phyloP scores from a whole-genome alignment of 2,329 filamentous ascomycete species.

The Ceratocystis papillata region DNA sequence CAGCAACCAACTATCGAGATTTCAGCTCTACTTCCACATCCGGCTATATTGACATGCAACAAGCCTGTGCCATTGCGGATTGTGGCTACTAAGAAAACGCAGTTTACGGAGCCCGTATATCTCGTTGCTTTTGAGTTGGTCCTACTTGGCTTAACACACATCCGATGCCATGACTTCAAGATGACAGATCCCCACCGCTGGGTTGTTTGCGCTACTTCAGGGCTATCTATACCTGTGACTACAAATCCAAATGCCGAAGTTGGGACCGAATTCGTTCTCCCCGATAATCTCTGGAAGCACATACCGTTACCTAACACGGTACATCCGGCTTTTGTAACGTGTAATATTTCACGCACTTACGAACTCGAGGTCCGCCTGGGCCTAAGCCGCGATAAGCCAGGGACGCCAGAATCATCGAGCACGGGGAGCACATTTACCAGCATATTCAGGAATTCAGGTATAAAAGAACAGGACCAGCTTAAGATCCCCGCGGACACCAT shows the following conservation, averaged over 20 bases:
- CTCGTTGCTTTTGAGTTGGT: conserved; percentile 72
- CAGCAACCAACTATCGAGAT: conserved; percentile 61
- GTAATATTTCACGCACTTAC: conserved; percentile 74
- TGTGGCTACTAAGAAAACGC: conserved; percentile 63
- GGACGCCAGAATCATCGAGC: not conserved
- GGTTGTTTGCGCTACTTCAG: conserved; percentile 61
- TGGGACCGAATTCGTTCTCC: conserved; percentile 58
- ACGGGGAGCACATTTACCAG: conserved; percentile 9
- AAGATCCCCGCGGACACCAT: conserved; percentile 53
- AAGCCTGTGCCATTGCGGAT: conserved; percentile 71
- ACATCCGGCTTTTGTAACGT: conserved; percentile 75
- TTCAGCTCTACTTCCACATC: conserved; percentile 70
- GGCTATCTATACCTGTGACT: conserved; percentile 62
- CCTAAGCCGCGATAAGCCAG: conserved; percentile 55
- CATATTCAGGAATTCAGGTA: conserved; percentile 14
- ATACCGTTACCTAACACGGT: conserved; percentile 71
- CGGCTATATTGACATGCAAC: conserved; percentile 81
- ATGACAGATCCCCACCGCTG: conserved; percentile 63
- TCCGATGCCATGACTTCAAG: conserved; percentile 64
- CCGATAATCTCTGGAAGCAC: conserved; percentile 60
- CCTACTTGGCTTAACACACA: conserved; percentile 65
- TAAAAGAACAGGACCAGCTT: conserved; percentile 28
- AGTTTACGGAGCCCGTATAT: conserved; percentile 58
- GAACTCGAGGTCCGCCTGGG: conserved; percentile 74
- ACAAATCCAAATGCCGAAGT: conserved; percentile 42